Evolutionary conservation across 2,329 filamentous ascomycete genomes (phyloP), one percentile per base, ranked within the genome.

Genomic region (Neurospora sp.): DNA sequence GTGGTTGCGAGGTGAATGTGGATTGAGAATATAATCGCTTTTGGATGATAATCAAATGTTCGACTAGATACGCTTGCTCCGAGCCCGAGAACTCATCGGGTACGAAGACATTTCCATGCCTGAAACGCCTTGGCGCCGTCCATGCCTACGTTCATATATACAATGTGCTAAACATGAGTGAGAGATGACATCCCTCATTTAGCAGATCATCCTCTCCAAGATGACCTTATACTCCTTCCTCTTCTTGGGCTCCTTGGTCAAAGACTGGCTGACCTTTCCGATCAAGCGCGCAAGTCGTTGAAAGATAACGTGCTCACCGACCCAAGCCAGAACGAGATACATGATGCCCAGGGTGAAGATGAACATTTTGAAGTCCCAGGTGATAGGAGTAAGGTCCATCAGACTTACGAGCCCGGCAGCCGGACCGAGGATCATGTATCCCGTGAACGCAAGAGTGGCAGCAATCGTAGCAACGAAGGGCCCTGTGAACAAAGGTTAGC

Each of bases 201-300:
- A 83, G 66, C 77, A 78, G 69, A 81, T 80, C 86, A 90, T 91
- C 70, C 87, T 83, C 77, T 96, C 91, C 67, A 87, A 78, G 38
- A 97, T 90, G 23, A 93, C 75, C 82, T 98, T 98, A 78, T 97
- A 97, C 81, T 90, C 84, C 80, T 97, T 97, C 73, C 93, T 87
- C 81, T 91, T 89, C 83, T 97, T 97, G 62, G 83, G 81, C 77
- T 84, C 84, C 67, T 86, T 79, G 74, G 86, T 81, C 78, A 93
- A 69, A n/a, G 79, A 81, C 68, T 85, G 81, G 77, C 89, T 91
- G 17, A 85, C 74, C 38, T 81, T 82, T 1, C 92, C 93, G 69
- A 97, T 82, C 66, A 84, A 80, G 72, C 87, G 89, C 19, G 93
- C 91, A 69, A 97, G 74, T 28, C 81, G 80, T 42, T 89, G 88